Evolutionary conservation across 2,329 filamentous ascomycete genomes (phyloP).

Genomic region (Penicillium occitanis): DNA sequence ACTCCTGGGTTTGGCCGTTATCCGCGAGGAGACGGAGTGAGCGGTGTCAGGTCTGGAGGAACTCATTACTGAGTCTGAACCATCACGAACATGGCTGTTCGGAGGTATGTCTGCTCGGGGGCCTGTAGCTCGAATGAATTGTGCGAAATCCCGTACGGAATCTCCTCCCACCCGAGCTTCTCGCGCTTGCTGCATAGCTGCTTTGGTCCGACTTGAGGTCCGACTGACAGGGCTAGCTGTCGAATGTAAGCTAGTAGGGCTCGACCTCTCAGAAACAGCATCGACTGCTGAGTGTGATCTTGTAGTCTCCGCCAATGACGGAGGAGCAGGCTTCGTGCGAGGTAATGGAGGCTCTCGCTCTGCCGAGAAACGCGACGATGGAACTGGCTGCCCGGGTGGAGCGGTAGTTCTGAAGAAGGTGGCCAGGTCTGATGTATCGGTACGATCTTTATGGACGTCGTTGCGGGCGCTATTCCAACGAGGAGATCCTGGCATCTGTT

Average conservation of each 20-base stretch:
- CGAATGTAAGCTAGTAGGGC: constrained; percentile 16
- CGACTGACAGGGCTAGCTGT: constrained; percentile 18
- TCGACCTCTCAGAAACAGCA: constrained; percentile 24
- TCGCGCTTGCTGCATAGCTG: constrained; percentile 53
- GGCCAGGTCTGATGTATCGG: constrained; percentile 39
- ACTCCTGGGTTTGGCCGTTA: constrained; percentile 17
- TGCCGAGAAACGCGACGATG: constrained; percentile 25
- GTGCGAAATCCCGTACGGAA: constrained; percentile 77
- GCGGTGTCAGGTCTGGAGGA: constrained; percentile 20
- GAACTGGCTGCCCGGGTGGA: constrained; percentile 32
- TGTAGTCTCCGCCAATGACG: constrained; percentile 20
- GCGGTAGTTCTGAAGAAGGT: constrained; percentile 40
- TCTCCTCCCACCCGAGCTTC: constrained; percentile 71
- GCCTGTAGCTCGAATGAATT: constrained; percentile 78
- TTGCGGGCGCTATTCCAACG: constrained; percentile 33
- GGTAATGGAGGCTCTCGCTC: constrained; percentile 22
- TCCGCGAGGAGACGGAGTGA: constrained; percentile 17
- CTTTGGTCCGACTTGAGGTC: constrained; percentile 23
- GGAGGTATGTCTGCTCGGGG: constrained; percentile 44
- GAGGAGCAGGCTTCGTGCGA: constrained; percentile 8
- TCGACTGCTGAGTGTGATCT: constrained; percentile 25
- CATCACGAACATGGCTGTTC: constrained; percentile 9
- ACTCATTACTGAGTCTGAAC: constrained; percentile 13
- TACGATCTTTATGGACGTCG: constrained; percentile 20
- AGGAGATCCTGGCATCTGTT: constrained; percentile 36